Base-by-base conservation (phyloP, 2,329 filamentous ascomycete genomes). In the Aspergillus tubingensis region DNA sequence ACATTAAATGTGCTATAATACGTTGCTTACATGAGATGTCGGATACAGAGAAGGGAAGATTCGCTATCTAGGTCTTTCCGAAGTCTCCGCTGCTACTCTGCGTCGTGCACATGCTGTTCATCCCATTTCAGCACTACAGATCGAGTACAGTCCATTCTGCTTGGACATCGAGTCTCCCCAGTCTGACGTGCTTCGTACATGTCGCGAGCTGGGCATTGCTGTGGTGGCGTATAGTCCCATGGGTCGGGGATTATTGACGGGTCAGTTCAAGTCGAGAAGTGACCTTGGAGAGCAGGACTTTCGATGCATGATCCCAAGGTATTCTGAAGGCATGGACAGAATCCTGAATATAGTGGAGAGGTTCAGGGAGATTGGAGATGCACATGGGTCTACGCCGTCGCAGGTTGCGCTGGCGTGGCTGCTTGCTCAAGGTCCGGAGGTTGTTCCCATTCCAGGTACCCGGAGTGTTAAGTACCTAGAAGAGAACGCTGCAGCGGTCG, bases 331-430 rank as follows among this genome's bases (percentile, higher is more conserved):
- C 54, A 82, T 85, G 67, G 74, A 72, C 5, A 82, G 83, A 72
- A 88, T 88, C 65, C 60, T 85, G 15, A 73, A 78, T 64, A 70
- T 87, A 5, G 82, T 86, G 2, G 77, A 82, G 41, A 70, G 72
- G 5, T 77, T 88, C 58, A 70, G 74, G 3, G 75, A 68, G 5
- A 68, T 88, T 5, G 85, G 85, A 0, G 74, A 79, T 44, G 77
- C 74, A 62, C 88, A 89, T 73, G 80, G 77, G 3, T 80, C 78
- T 49, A 87, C 86, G 0, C 66, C 85, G 0, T 80, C 79, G 1
- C 83, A 91, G 69, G 69, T 91, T 32, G 82, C 85, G 1, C 76
- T 90, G 27, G 87, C 87, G 0, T 90, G 87, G 86, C 66, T 90
- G 58, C 67, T 87, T 64, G 81, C 81, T 3, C 86, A 59, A 36